Evolutionary conservation across 148 eudicot species (phyloP).

Genomic region (Fagopyrum esculentum): DNA sequence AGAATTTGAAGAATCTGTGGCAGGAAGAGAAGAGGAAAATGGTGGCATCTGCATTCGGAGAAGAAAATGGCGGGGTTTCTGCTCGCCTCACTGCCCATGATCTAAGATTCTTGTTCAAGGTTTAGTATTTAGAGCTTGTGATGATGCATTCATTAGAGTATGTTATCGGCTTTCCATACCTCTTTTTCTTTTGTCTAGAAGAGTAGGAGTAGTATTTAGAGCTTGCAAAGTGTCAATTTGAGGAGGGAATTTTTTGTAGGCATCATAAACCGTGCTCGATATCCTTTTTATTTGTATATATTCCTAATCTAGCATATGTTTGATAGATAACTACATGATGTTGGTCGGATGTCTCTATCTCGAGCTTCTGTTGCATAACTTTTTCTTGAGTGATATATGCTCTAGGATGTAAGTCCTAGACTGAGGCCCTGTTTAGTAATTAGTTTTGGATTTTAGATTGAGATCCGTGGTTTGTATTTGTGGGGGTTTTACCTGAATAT

Average conservation of each 20-base stretch:
- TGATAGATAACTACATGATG: not conserved
- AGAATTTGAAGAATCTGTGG: not conserved
- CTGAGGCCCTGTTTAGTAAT: too few species aligned
- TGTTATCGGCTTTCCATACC: not conserved
- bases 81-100: conserved; percentile 70
- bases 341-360: not conserved
- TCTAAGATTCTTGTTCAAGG: conserved; percentile 62
- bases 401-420: too few species aligned
- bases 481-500: too few species aligned
- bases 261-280: not conserved
- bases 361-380: not conserved
- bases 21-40: conserved; percentile 14
- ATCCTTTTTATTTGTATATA: not conserved
- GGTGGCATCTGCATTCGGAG: conserved; percentile 54
- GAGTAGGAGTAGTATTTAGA: not conserved
- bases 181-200: not conserved
- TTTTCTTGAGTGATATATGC: not conserved
- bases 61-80: conserved; percentile 70
- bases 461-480: too few species aligned
- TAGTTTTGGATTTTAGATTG: too few species aligned
- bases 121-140: not conserved
- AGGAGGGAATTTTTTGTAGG: conserved; percentile 3
- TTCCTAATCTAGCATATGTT: not conserved
- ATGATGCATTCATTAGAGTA: not conserved
- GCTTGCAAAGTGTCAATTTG: not conserved